A percentile compares a stretch with the other conserved stretches of the same genome.
Evolutionary conservation across 495 filamentous ascomycete species (phyloP).

Genomic region (Penicillium maclennaniae): DNA sequence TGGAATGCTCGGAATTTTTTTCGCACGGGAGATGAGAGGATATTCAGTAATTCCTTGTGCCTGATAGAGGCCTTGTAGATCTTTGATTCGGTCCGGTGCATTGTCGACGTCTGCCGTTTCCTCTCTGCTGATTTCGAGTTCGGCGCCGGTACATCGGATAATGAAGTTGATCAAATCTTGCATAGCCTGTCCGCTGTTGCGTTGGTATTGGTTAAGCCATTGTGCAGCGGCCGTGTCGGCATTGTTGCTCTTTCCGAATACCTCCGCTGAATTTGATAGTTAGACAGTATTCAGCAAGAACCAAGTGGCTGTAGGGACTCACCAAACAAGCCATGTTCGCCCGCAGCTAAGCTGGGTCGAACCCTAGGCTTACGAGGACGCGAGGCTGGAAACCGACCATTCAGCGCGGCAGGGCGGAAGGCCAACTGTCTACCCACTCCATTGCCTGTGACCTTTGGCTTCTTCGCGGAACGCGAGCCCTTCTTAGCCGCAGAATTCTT

Average conservation of each 20-base stretch:
- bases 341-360: conserved; percentile 59
- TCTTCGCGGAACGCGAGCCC: conserved; percentile 39
- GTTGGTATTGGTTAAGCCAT: conserved; percentile 73
- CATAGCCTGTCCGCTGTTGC: conserved; percentile 63
- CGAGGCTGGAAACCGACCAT: conserved; percentile 37
- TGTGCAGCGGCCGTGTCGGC: conserved; percentile 72
- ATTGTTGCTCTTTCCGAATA: conserved; percentile 69
- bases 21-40: conserved; percentile 80
- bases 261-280: conserved; percentile 54
- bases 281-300: not conserved
- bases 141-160: conserved; percentile 75
- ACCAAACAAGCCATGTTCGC: conserved; percentile 76
- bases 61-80: conserved; percentile 79
- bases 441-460: conserved; percentile 57
- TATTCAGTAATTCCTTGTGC: conserved; percentile 81
- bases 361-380: conserved; percentile 53
- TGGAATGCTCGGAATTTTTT: conserved; percentile 68
- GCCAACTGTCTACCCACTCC: conserved; percentile 49
- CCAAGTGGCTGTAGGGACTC: conserved; percentile 21
- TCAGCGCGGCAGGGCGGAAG: conserved; percentile 43
- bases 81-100: conserved; percentile 59
- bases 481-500: conserved; percentile 59
- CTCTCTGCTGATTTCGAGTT: conserved; percentile 64
- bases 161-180: conserved; percentile 87
- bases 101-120: conserved; percentile 87